Conservation (phyloP, 2,329 filamentous ascomycete genomes). For the Colletotrichum sp. region DNA sequence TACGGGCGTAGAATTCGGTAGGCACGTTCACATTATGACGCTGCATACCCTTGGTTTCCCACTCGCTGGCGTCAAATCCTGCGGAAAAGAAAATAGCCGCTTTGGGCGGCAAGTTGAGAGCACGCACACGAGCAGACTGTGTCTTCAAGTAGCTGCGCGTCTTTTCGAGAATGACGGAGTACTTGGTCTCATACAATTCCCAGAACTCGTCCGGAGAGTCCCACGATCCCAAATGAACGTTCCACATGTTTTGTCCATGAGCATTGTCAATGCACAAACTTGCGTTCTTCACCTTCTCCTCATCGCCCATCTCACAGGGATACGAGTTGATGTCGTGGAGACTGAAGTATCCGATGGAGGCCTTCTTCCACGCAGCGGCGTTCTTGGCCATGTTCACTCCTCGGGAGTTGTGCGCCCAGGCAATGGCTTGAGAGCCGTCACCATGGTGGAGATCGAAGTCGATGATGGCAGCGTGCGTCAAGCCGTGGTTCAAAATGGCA, state of each 20-base stretch:
- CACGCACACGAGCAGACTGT: constrained; percentile 71
- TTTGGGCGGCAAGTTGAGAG: constrained; percentile 68
- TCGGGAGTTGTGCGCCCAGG: constrained; percentile 87
- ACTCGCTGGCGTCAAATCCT: constrained; percentile 96
- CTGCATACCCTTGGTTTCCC: constrained; percentile 93
- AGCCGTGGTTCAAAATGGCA: constrained; percentile 78
- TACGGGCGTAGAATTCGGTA: constrained; percentile 92
- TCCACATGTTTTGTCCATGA: constrained; percentile 94
- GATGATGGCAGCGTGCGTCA: constrained; percentile 93
- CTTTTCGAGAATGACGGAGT: constrained; percentile 80
- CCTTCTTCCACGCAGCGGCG: constrained; percentile 78
- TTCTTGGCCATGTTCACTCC: constrained; percentile 70
- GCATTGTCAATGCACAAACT: constrained; percentile 94
- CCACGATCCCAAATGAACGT: constrained; percentile 91
- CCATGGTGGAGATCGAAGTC: constrained; percentile 93
- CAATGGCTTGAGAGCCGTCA: constrained; percentile 93
- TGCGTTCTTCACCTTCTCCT: constrained; percentile 91
- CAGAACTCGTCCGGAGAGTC: constrained; percentile 85
- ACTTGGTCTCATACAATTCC: constrained; percentile 82
- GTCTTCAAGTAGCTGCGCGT: constrained; percentile 75
- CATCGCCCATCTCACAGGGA: constrained; percentile 92
- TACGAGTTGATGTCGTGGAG: constrained; percentile 99
- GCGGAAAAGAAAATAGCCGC: constrained; percentile 94
- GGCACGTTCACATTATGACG: constrained; percentile 95
- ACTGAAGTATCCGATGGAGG: constrained; percentile 93